These are phyloP conservation scores for Candida ponderosae DNA, from an alignment of 805 yeast species.

Conservation along the genomic window DNA sequence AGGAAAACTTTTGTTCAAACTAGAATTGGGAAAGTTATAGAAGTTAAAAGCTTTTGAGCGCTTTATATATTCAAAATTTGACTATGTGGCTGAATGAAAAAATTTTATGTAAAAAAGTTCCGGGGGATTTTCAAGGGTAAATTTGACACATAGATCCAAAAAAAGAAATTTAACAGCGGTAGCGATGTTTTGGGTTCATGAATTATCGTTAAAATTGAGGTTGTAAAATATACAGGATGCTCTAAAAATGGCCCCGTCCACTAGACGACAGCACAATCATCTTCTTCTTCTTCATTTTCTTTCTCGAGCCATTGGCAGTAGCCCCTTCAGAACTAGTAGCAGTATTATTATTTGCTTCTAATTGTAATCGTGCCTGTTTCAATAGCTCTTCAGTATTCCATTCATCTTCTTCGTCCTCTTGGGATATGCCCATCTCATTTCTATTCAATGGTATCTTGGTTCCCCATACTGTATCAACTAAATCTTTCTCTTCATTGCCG, in stretches of 20 bases:
- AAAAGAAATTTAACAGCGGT: no score
- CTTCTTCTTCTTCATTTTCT: conserved; percentile 14
- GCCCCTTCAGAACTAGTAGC: not conserved
- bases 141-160: not conserved
- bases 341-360: conserved; percentile 1
- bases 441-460: conserved; percentile 32
- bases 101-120: not conserved
- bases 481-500: conserved; percentile 16
- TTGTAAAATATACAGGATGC: not conserved
- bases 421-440: conserved; percentile 19
- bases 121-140: no score
- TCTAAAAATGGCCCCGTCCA: not conserved
- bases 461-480: conserved; percentile 69
- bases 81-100: not conserved
- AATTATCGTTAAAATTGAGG: no score
- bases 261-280: conserved; percentile 10
- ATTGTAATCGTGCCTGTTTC: conserved; percentile 11
- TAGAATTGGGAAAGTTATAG: no score
- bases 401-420: conserved; percentile 24
- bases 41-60: no score
- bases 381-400: conserved; percentile 19
- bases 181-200: no score
- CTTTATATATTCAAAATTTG: not conserved
- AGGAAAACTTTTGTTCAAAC: no score
- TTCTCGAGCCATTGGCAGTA: conserved; percentile 6